A percentile compares a stretch with the other conserved stretches of the same genome.
These are phyloP conservation scores for Phaffia tasmanica DNA, from an alignment of 768 basidiomycete species.

Conservation along the genomic window DNA sequence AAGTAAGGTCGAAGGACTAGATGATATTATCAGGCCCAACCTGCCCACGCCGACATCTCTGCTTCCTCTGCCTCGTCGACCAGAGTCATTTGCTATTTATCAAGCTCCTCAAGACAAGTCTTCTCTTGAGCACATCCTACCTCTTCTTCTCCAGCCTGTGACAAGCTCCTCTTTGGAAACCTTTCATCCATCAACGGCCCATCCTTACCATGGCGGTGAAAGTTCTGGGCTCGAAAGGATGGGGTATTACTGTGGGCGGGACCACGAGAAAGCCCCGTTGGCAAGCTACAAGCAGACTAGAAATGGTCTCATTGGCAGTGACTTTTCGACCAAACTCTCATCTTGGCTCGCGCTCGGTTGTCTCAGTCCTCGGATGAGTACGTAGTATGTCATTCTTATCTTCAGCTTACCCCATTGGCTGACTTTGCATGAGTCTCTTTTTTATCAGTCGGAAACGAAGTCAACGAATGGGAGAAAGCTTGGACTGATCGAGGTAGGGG, in stretches of 20 bases:
- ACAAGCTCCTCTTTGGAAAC: not conserved
- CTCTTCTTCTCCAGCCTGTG: conserved; percentile 4
- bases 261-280: conserved; percentile 28
- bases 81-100: not conserved
- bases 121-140: conserved; percentile 4
- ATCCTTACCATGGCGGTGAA: conserved; percentile 39
- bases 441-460: not conserved
- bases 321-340: conserved; percentile 42
- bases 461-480: conserved; percentile 18
- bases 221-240: conserved; percentile 34
- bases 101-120: not conserved
- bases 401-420: not conserved
- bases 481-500: conserved; percentile 9
- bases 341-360: conserved; percentile 39
- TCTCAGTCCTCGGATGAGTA: conserved; percentile 31
- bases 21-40: conserved; percentile 36
- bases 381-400: not conserved
- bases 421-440: not conserved
- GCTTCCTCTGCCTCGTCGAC: conserved; percentile 22
- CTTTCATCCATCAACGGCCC: conserved; percentile 27
- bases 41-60: conserved; percentile 28
- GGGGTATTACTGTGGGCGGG: conserved; percentile 35
- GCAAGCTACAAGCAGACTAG: conserved; percentile 40
- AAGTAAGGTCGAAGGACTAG: conserved; percentile 40
- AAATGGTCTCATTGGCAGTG: conserved; percentile 40